phyloP scores from a whole-genome alignment of 2,329 filamentous ascomycete genomes.

The Teratosphaeria pseudoeucalypti region DNA sequence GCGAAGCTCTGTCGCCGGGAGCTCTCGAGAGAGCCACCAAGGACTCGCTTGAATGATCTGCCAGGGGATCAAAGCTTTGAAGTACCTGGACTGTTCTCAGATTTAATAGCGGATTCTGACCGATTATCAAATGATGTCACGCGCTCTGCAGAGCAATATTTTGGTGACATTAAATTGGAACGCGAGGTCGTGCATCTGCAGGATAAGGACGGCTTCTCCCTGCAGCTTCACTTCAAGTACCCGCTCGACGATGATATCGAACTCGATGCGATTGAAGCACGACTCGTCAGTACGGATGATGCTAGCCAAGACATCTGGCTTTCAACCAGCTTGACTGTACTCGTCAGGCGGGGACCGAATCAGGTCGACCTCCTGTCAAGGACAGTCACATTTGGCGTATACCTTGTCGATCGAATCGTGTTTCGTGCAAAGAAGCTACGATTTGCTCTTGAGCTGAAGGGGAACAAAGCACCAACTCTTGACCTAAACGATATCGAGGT shows the following conservation, averaged over 20 bases:
- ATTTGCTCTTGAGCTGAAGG: constrained; percentile 55
- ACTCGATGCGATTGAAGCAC: constrained; percentile 54
- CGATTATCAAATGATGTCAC: constrained; percentile 51
- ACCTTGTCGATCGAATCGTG: constrained; percentile 62
- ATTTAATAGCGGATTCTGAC: constrained; percentile 39
- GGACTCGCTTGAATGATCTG: constrained; percentile 26
- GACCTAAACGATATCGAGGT: constrained; percentile 33
- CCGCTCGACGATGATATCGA: constrained; percentile 60
- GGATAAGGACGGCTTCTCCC: constrained; percentile 62
- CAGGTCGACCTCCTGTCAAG: constrained; percentile 41
- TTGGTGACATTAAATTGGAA: constrained; percentile 57
- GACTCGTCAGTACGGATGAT: constrained; percentile 48
- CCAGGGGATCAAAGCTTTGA: constrained; percentile 14
- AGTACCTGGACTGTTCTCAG: constrained; percentile 27
- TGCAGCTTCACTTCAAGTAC: constrained; percentile 59
- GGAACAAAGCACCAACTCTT: constrained; percentile 36
- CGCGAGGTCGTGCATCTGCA: constrained; percentile 59
- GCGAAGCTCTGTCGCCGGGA: constrained; percentile 48
- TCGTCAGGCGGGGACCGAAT: constrained; percentile 47
- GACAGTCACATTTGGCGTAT: constrained; percentile 59
- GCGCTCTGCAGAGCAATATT: constrained; percentile 63
- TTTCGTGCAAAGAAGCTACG: constrained; percentile 54
- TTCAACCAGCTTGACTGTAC: constrained; percentile 36
- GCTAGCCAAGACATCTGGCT: constrained; percentile 59
- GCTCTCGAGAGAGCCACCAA: constrained; percentile 1